Conservation (phyloP, 148 eudicot species). For the Camellia lanceoleosa region DNA sequence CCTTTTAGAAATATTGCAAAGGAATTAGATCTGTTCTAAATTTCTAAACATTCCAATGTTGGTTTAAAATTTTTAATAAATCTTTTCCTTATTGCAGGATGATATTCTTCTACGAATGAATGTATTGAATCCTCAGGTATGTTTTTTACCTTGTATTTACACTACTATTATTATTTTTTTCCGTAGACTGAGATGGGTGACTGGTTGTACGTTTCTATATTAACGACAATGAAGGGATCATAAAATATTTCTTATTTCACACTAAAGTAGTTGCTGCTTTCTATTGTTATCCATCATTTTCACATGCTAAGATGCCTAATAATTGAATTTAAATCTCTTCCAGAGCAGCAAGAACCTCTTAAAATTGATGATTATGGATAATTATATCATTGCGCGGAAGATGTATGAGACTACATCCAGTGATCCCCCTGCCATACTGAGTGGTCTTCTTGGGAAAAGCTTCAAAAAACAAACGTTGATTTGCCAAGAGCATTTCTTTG, state of each 20-base stretch:
- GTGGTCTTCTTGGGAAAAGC: slow-evolving; percentile 40
- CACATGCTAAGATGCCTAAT: neutral
- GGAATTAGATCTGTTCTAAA: neutral
- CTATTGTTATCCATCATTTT: neutral
- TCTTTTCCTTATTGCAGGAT: slow-evolving; percentile 46
- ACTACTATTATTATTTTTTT: too few relatives aligned
- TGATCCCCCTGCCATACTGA: slow-evolving; percentile 60
- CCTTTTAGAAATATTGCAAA: neutral
- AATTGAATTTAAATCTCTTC: slow-evolving; percentile 12
- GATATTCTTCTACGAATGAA: slow-evolving; percentile 57
- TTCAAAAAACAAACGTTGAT: slow-evolving; percentile 42
- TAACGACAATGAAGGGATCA: neutral
- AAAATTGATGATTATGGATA: slow-evolving; percentile 71
- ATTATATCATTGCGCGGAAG: slow-evolving; percentile 61
- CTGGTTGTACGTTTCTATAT: neutral
- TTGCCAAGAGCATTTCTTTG: slow-evolving; percentile 67
- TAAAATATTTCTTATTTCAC: neutral
- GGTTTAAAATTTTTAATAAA: slow-evolving; percentile 6
- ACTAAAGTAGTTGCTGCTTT: neutral
- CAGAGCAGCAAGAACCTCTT: slow-evolving; percentile 79
- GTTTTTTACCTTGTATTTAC: neutral
- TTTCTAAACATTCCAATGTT: neutral
- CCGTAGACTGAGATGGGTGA: too few relatives aligned
- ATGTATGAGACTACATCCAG: slow-evolving; percentile 52
- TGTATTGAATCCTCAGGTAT: slow-evolving; percentile 91